Percentiles rank a stretch among this genome's conserved stretches.
These are phyloP conservation scores for Chaetomium cochliodes DNA, from an alignment of 495 filamentous ascomycete species.

Conservation along the genomic window DNA sequence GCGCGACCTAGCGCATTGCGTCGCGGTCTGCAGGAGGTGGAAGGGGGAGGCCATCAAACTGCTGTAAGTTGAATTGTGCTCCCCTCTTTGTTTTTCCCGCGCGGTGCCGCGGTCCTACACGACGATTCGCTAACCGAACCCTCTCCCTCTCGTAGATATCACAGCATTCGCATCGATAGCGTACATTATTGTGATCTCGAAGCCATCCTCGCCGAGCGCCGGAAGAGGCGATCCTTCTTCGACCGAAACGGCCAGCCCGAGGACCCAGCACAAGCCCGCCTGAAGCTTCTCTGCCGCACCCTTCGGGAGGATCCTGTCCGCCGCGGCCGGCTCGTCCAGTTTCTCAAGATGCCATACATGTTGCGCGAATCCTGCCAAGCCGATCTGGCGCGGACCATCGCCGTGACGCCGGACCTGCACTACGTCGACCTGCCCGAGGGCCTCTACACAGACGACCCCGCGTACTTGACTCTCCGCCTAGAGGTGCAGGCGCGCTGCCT, in stretches of 20 bases:
- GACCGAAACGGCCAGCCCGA: slow-evolving; percentile 72
- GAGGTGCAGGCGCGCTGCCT: slow-evolving; percentile 81
- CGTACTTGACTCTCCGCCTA: slow-evolving; percentile 70
- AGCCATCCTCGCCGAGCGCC: slow-evolving; percentile 69
- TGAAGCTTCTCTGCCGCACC: slow-evolving; percentile 74
- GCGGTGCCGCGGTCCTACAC: neutral
- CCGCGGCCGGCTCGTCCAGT: slow-evolving; percentile 65
- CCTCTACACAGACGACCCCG: slow-evolving; percentile 73
- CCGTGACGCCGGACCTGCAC: slow-evolving; percentile 77
- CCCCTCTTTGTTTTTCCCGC: neutral
- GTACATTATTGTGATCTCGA: slow-evolving; percentile 95
- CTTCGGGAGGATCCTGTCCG: slow-evolving; percentile 68
- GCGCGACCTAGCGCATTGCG: slow-evolving; percentile 81
- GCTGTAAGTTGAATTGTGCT: slow-evolving; percentile 54
- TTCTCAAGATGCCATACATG: slow-evolving; percentile 95
- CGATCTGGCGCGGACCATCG: slow-evolving; percentile 80
- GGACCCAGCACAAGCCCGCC: slow-evolving; percentile 72
- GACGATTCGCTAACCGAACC: neutral
- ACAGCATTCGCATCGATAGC: slow-evolving; percentile 84
- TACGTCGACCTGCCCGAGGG: slow-evolving; percentile 92
- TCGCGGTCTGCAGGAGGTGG: slow-evolving; percentile 73
- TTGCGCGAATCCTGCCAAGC: slow-evolving; percentile 82
- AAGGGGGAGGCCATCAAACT: slow-evolving; percentile 52
- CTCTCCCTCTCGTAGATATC: slow-evolving; percentile 59
- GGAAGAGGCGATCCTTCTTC: slow-evolving; percentile 67